Evolutionary conservation across 768 basidiomycete genomes (phyloP), one percentile per base, ranked within the genome.

Genomic region (Hysterangium stoloniferum): DNA sequence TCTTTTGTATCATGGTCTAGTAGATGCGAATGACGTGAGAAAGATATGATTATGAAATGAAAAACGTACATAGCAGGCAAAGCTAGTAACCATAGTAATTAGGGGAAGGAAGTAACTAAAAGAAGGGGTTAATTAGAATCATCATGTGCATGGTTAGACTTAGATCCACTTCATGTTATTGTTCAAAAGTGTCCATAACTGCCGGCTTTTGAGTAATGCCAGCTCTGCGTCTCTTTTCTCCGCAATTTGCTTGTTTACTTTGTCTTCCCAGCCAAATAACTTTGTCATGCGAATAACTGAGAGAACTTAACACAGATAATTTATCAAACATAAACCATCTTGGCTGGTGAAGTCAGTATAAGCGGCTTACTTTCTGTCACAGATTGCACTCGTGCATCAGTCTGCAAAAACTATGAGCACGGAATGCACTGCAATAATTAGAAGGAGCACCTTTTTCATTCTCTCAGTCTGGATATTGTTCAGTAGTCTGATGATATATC

Each of bases 241-340:
- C 8, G 56, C 51, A 24, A 71, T 57, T 32, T 65, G 56, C 25
- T 64, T 54, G 40, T 62, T 62, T 45, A 70, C 62, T 19, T 63
- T 54, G 12, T 56, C 56, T 52, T 71, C 70, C 66, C 70, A 70
- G 4, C 62, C 70, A 40, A 72, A 72, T 59, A 71, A 62, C 59
- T 72, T 72, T 57, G 69, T 61, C 62, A 72, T 68, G 17, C 69
- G 63, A 4, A 69, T 52, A 46, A 59, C 52, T 31, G 45, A 46
- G 20, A 62, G 33, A 13, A 52, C 61, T 59, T 41, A 20, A 20
- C 7, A 32, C n/a, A n/a, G n/a, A n/a, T n/a, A n/a, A n/a, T n/a
- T n/a, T n/a, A n/a, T n/a, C n/a, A n/a, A n/a, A n/a, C 20, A 27
- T 15, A n/a, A 22, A 11, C 20, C 24, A 29, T 13, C 15, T 20